phyloP scores from a whole-genome alignment of 2,329 filamentous ascomycete genomes.

The Phyllosticta citribraziliensis region DNA sequence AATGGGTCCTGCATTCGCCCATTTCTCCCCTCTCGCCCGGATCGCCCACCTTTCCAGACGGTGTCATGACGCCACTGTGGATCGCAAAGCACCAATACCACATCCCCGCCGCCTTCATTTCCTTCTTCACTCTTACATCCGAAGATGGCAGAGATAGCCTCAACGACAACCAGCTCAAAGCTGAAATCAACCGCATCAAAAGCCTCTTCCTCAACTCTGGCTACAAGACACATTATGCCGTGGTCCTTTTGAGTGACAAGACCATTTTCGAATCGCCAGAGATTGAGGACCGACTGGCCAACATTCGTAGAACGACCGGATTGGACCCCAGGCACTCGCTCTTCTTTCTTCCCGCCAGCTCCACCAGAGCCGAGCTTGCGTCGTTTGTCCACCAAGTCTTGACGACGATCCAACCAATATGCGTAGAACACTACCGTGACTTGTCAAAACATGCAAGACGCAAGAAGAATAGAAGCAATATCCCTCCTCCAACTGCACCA shows the following conservation, averaged over 20 bases:
- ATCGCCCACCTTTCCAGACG: conserved; percentile 81
- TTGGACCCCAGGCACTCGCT: conserved; percentile 71
- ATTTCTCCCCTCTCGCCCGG: conserved; percentile 80
- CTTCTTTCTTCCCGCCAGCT: conserved; percentile 71
- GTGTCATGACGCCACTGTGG: conserved; percentile 73
- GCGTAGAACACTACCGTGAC: conserved; percentile 87
- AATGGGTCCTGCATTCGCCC: conserved; percentile 68
- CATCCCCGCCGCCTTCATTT: conserved; percentile 69
- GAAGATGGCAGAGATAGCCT: conserved; percentile 65
- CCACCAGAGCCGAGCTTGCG: conserved; percentile 60
- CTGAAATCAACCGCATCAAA: conserved; percentile 72
- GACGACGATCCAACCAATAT: conserved; percentile 59
- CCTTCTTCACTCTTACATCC: conserved; percentile 68
- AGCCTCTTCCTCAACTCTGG: conserved; percentile 58
- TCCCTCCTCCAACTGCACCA: conserved; percentile 71
- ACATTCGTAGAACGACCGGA: conserved; percentile 67
- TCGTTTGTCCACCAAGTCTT: conserved; percentile 67
- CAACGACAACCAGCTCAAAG: conserved; percentile 80
- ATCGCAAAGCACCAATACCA: conserved; percentile 79
- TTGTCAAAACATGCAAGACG: conserved; percentile 84
- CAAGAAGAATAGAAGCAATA: conserved; percentile 70
- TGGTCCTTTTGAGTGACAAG: conserved; percentile 68
- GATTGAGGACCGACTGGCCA: conserved; percentile 66
- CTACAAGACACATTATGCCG: conserved; percentile 67
- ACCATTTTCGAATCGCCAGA: conserved; percentile 48